Evolutionary conservation across 1,284 basidiomycete species (phyloP), one percentile per base, ranked within the genome.

Genomic region (Sanguinoderma infundibulare): DNA sequence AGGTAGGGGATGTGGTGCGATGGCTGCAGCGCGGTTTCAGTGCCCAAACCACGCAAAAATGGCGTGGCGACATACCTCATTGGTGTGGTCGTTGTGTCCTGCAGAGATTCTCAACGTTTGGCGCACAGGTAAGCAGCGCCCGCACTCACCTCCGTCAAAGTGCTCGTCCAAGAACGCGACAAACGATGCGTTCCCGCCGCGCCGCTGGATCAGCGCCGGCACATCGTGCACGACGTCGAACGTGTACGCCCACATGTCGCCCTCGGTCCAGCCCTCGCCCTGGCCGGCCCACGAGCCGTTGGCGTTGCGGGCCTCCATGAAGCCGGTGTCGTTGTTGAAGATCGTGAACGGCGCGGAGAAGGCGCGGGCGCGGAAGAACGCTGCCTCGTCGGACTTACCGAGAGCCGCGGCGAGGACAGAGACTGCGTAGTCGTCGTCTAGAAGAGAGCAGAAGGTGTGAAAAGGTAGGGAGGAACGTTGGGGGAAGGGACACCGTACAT

Each of bases 1-100:
- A 95, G 80, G 73, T 94, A 95, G 0, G 93, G 92, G 40, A 93
- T 91, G 69, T 93, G 91, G 62, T 92, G 91, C 1, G 90, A 91
- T 1, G 90, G 90, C 88, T 91, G 26, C 7, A 60, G 36, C 24
- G n/a, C 24, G 55, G 7, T 2, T 54, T 61, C 35, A 56, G 30
- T 15, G n/a, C 20, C 3, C 26, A 35, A 4, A 15, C 15, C 5
- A 4, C 8, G n/a, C 20, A 14, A 14, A 24, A 0, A 38, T 17
- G 30, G 36, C 22, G 49, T 8, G 12, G 62, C 74, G 3, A n/a
- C n/a, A n/a, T 55, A 85, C 91, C 82, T 94, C 92, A 69, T 95
- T 95, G 0, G 87, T 89, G 68, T 94, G 92, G 66, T 92, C 87
- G 68, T 94, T 94, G 70, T 94, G 90, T 0, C 89, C 91, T 80